Percentiles rank a stretch among this genome's conserved stretches.
Evolutionary conservation across 257 asterid genomes (phyloP).

Genomic region (Prunella vulgaris): DNA sequence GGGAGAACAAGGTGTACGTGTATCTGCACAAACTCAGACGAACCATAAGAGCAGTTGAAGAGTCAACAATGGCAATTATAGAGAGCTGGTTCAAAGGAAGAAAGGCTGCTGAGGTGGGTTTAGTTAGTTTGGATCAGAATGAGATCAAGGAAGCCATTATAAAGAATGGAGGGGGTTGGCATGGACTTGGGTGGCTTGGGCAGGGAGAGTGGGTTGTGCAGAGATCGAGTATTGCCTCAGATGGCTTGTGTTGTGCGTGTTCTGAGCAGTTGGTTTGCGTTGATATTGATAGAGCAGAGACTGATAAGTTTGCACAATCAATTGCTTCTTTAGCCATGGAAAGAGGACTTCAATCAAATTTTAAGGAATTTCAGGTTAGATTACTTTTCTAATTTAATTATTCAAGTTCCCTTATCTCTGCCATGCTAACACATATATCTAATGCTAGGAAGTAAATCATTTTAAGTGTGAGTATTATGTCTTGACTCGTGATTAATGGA

Average conservation of each 20-base stretch:
- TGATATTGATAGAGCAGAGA: constrained; percentile 65
- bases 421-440: background rate
- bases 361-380: constrained; percentile 80
- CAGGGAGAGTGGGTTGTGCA: constrained; percentile 64
- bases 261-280: constrained; percentile 61
- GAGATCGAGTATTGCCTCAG: constrained; percentile 42
- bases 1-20: constrained; percentile 67
- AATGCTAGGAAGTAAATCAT: background rate
- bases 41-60: constrained; percentile 43
- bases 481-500: background rate
- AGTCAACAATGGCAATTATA: constrained; percentile 48
- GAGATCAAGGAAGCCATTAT: constrained; percentile 52
- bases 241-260: constrained; percentile 61
- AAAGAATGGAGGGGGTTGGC: constrained; percentile 93
- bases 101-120: constrained; percentile 48
- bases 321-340: constrained; percentile 81
- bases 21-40: constrained; percentile 78
- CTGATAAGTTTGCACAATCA: constrained; percentile 66
- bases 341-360: constrained; percentile 66
- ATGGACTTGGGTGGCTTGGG: constrained; percentile 92
- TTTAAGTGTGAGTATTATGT: background rate
- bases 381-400: background rate
- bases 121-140: constrained; percentile 30
- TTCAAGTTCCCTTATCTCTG: background rate
- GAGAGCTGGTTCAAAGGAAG: constrained; percentile 67